A percentile compares a stretch with the other conserved stretches of the same genome.
phyloP scores from a whole-genome alignment of 441 rosid genomes.

The Corymbia citriodora region DNA sequence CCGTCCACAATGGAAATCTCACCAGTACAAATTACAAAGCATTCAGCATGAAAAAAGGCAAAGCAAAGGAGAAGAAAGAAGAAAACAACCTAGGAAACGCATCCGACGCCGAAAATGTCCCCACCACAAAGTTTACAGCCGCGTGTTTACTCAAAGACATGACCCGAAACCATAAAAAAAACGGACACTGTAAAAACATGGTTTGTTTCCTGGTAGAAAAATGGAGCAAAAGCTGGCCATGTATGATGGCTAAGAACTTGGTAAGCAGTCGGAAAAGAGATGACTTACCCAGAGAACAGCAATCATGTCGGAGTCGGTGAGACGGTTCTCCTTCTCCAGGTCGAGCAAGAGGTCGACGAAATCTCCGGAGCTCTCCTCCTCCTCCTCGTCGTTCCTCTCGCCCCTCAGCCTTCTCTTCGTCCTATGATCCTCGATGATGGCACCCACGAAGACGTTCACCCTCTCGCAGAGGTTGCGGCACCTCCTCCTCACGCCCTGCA shows the following conservation, averaged over 20 bases:
- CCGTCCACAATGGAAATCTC: background rate
- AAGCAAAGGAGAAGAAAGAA: background rate
- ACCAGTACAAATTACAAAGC: background rate
- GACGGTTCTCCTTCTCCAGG: constrained; percentile 43
- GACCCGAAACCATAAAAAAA: background rate
- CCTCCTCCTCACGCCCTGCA: constrained; percentile 68
- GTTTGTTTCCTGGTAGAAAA: background rate
- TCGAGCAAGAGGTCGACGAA: constrained; percentile 77
- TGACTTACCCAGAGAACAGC: constrained; percentile 72
- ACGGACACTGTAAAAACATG: background rate
- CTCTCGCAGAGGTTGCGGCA: constrained; percentile 36
- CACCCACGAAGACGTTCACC: constrained; percentile 52
- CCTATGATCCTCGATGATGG: constrained; percentile 51
- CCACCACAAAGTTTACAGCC: background rate
- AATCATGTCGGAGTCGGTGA: constrained; percentile 62
- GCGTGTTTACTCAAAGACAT: background rate
- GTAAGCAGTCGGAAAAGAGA: too few species aligned
- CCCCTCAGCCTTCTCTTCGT: constrained; percentile 6
- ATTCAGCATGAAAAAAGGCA: background rate
- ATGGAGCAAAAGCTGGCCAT: background rate
- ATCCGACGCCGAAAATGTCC: background rate
- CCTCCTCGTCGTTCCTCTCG: background rate
- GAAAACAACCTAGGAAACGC: background rate
- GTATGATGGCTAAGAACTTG: background rate
- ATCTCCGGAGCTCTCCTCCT: constrained; percentile 21